Conservation (phyloP, 306 rosid genomes). For the Trifolium fragiferum region DNA sequence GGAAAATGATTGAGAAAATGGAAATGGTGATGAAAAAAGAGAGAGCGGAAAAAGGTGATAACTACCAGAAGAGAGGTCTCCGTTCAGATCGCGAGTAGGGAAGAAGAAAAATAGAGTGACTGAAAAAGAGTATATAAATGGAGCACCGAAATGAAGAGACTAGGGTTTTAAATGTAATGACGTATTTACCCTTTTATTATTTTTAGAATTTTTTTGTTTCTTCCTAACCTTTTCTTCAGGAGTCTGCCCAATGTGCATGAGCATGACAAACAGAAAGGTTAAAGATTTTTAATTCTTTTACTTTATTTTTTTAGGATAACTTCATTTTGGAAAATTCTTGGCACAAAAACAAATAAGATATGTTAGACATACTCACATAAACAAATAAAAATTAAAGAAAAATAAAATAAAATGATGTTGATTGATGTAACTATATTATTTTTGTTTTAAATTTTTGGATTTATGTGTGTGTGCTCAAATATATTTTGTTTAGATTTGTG, state of each 20-base stretch:
- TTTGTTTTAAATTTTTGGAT: too few relatives aligned
- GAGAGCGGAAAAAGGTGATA: background rate
- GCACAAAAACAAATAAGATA: too few relatives aligned
- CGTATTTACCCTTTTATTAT: constrained; percentile 23
- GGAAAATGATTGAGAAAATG: background rate
- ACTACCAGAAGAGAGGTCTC: constrained; percentile 49
- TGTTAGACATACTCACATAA: too few relatives aligned
- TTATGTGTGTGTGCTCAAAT: too few relatives aligned
- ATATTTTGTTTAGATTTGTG: too few relatives aligned
- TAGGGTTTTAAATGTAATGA: constrained; percentile 39
- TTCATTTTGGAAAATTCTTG: too few relatives aligned
- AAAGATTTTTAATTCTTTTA: background rate
- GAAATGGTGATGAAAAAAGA: background rate
- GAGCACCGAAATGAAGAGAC: constrained; percentile 16
- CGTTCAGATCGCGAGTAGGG: constrained; percentile 17
- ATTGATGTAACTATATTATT: too few relatives aligned
- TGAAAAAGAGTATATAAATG: constrained; percentile 37
- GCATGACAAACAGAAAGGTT: background rate
- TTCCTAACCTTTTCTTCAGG: background rate
- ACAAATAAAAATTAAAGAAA: too few relatives aligned
- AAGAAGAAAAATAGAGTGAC: background rate
- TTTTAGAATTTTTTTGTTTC: background rate
- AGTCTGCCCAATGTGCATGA: background rate
- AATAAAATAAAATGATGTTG: too few relatives aligned
- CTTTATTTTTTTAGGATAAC: too few relatives aligned